Base-by-base conservation (phyloP, 2,329 filamentous ascomycete species). In the Aaosphaeria arxii region DNA sequence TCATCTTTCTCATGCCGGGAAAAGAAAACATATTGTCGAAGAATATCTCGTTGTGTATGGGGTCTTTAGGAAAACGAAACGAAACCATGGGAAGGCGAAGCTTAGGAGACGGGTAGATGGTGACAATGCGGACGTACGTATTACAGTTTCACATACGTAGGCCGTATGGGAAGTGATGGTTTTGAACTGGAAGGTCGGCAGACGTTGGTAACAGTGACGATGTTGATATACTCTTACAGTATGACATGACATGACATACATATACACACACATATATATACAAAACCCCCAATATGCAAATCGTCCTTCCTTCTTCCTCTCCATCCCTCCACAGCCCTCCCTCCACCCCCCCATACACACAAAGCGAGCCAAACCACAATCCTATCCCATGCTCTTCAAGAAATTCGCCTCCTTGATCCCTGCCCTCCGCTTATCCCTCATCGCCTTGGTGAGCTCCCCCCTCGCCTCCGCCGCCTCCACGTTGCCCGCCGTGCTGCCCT, bases 321-420 rank as follows among this genome's bases (percentile, higher is more conserved):
- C 41, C 41, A 3, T 43, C 30, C 41, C 11, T 30, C 41, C 29
- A 13, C 41, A n/a, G 4, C 39, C 17, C 39, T 24, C 33, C n/a
- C 30, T 33, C 11, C 30, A 2, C 5, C 30, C 44, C n/a, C 13
- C 2, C 39, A 45, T 30, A 17, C 17, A 24, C 17, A 41, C 33
- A 36, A 36, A 36, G 33, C 13, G 33, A 13, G 7, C 29, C n/a
- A 44, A 11, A 11, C 9, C n/a, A 6, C 32, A 42, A 40, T 3
- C 3, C 49, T 73, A 77, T 7, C 72, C 63, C 87, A 91, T 89
- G 40, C 84, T 82, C 80, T 87, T 88, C 72, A 94, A 81, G 79
- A 91, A 94, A 74, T 94, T 94, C 66, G 73, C 74, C 77, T 94
- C 89, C 82, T 91, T 92, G 65, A 94, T 94, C 72, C 79, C 82